A percentile compares a stretch with the other conserved stretches of the same genome.
Evolutionary conservation across 495 filamentous ascomycete genomes (phyloP).

Genomic region (Xylaria castorea): DNA sequence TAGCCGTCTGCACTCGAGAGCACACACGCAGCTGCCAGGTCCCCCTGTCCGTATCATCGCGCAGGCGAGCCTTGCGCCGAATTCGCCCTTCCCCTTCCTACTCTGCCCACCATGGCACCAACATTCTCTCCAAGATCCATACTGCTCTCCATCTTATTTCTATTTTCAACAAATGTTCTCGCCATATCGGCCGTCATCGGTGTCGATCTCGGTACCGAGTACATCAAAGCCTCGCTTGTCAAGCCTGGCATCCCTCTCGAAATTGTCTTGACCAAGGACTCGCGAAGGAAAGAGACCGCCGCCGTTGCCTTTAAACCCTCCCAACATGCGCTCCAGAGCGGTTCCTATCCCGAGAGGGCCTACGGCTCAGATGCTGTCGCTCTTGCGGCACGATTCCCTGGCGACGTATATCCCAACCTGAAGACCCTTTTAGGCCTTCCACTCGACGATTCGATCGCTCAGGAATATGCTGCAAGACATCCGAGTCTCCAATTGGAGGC

Average conservation of each 20-base stretch:
- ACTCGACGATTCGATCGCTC: slow-evolving; percentile 65
- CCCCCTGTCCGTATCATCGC: slow-evolving; percentile 18
- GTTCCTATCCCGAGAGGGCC: slow-evolving; percentile 80
- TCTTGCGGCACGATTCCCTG: slow-evolving; percentile 83
- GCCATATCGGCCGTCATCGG: slow-evolving; percentile 79
- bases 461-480: slow-evolving; percentile 72
- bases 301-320: slow-evolving; percentile 93
- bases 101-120: slow-evolving; percentile 51
- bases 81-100: slow-evolving; percentile 30
- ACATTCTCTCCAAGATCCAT: slow-evolving; percentile 50
- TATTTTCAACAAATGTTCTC: slow-evolving; percentile 57
- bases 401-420: slow-evolving; percentile 92
- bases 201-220: slow-evolving; percentile 94
- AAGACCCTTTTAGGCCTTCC: slow-evolving; percentile 82
- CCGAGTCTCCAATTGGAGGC: slow-evolving; percentile 68
- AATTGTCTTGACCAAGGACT: slow-evolving; percentile 98
- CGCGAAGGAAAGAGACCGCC: slow-evolving; percentile 90
- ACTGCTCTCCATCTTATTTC: slow-evolving; percentile 54
- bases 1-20: slow-evolving; percentile 2
- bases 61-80: slow-evolving; percentile 38
- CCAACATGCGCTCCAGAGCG: slow-evolving; percentile 61
- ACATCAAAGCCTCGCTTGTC: slow-evolving; percentile 94
- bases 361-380: slow-evolving; percentile 93
- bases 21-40: slow-evolving; percentile 32
- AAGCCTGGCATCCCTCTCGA: slow-evolving; percentile 98